Evolutionary conservation across 2,329 filamentous ascomycete species (phyloP), one percentile per base, ranked within the genome.

Genomic region (Alternaria triticina): DNA sequence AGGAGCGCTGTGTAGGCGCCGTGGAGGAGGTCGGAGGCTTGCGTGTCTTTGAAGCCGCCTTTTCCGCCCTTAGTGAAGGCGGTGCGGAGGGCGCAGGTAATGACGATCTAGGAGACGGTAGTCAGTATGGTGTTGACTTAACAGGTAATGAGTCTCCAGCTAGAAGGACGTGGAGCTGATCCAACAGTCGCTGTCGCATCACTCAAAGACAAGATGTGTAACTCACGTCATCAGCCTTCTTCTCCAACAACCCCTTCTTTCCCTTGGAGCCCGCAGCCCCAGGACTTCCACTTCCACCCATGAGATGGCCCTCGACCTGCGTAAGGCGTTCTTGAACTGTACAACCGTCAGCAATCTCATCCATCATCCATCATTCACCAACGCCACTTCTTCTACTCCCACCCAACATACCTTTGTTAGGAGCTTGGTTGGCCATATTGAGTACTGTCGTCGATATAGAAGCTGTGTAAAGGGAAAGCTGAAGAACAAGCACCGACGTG

Each of bases 21-120:
- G 54, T 89, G 89, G 74, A 98, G 89, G 66, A 98, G 86, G 81
- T 98, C 95, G 44, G 93, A 88, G 7, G 92, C 92, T 59, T 89
- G 86, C 9, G 96, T 98, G 83, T 98, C 96, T 85, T 98, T 98
- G 87, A 99, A 96, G 54, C 89, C 91, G 71, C 96, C 96, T 83
- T 94, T 94, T 75, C 94, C 94, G 72, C 94, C 95, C 82, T 93
- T 96, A 70, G 94, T 97, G 82, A 98, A 90, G 75, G 96, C 89
- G 15, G 93, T 97, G 74, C 96, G 93, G 76, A 97, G 92, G 72
- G 92, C 93, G 71, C 92, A 93, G 66, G 96, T 98, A 67, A 99
- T 89, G 75, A 99, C 96, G 70, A 98, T 89, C 77, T 82, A 54
- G 23, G 33, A 45, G 13, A 12, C 30, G 27, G 7, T 9, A 15